These are phyloP conservation scores for Daedaleopsis sinensis DNA, from an alignment of 768 basidiomycete species.

Conservation along the genomic window DNA sequence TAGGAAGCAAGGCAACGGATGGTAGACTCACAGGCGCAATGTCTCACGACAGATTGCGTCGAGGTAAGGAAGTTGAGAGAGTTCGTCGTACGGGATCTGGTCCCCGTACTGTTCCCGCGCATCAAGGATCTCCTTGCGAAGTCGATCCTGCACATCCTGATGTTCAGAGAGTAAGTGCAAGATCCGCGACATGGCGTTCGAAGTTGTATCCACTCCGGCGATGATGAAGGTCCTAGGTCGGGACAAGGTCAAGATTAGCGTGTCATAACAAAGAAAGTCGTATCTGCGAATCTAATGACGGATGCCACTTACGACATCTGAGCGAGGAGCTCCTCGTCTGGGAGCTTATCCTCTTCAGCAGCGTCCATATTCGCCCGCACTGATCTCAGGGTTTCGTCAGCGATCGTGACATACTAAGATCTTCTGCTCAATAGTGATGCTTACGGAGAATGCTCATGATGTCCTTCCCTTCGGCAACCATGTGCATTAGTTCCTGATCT, in stretches of 20 bases:
- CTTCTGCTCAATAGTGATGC: too few relatives aligned
- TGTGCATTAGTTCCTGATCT: slow-evolving; percentile 28
- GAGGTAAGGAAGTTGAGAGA: slow-evolving; percentile 54
- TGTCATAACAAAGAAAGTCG: background rate
- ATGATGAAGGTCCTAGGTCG: slow-evolving; percentile 25
- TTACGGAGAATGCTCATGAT: slow-evolving; percentile 51
- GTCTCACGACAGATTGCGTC: slow-evolving; percentile 65
- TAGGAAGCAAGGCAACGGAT: background rate
- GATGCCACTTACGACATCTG: slow-evolving; percentile 31
- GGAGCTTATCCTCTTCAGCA: slow-evolving; percentile 9
- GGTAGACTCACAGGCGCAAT: slow-evolving; percentile 50
- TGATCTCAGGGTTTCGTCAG: slow-evolving; percentile 12
- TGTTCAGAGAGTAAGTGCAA: slow-evolving; percentile 29
- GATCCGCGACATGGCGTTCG: slow-evolving; percentile 25
- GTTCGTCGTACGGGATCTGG: slow-evolving; percentile 30
- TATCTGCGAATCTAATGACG: too few relatives aligned
- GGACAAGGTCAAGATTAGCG: too few relatives aligned
- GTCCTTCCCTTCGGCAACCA: slow-evolving; percentile 42
- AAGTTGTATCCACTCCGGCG: slow-evolving; percentile 33
- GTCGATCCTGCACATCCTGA: slow-evolving; percentile 39
- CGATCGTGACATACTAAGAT: too few relatives aligned
- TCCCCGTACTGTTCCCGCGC: slow-evolving; percentile 31
- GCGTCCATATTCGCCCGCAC: slow-evolving; percentile 43
- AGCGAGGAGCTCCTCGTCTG: slow-evolving; percentile 38
- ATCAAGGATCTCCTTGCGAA: slow-evolving; percentile 25